Conservation (phyloP, 257 asterid species). For the Rauvolfia tetraphylla region DNA sequence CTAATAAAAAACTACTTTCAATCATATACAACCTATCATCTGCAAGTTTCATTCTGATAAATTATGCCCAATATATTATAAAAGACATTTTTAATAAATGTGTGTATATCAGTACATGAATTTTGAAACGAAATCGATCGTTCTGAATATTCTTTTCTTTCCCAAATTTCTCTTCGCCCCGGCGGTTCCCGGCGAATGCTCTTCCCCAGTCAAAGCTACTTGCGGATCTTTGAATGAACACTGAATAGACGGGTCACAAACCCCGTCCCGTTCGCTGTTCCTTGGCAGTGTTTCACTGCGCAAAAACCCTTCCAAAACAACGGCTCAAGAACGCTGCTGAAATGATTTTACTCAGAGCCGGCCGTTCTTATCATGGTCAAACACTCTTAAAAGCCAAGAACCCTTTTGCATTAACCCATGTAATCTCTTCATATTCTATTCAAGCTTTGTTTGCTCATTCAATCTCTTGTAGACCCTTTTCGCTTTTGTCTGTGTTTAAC, state of each 20-base stretch:
- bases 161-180: too few relatives aligned
- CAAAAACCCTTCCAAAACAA: background rate
- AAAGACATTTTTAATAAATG: too few relatives aligned
- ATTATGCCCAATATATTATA: too few relatives aligned
- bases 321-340: background rate
- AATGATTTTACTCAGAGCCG: slow-evolving; percentile 36
- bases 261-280: background rate
- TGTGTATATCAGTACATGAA: too few relatives aligned
- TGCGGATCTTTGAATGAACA: too few relatives aligned
- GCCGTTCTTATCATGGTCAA: slow-evolving; percentile 20
- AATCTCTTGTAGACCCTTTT: slow-evolving; percentile 32
- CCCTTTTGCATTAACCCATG: slow-evolving; percentile 6
- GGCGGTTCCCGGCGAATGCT: too few relatives aligned
- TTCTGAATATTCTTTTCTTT: too few relatives aligned
- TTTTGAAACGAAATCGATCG: too few relatives aligned
- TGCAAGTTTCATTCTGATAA: too few relatives aligned
- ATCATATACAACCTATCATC: too few relatives aligned
- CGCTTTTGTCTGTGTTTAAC: slow-evolving; percentile 28
- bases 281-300: background rate
- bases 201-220: too few relatives aligned
- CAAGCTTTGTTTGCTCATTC: slow-evolving; percentile 17
- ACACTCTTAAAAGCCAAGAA: slow-evolving; percentile 18
- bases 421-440: slow-evolving; percentile 16
- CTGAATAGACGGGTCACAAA: background rate
- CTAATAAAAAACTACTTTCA: too few relatives aligned